A percentile compares a stretch with the other conserved stretches of the same genome.
These are phyloP conservation scores for Castanea mollissima DNA, from an alignment of 306 rosid species.

Conservation along the genomic window DNA sequence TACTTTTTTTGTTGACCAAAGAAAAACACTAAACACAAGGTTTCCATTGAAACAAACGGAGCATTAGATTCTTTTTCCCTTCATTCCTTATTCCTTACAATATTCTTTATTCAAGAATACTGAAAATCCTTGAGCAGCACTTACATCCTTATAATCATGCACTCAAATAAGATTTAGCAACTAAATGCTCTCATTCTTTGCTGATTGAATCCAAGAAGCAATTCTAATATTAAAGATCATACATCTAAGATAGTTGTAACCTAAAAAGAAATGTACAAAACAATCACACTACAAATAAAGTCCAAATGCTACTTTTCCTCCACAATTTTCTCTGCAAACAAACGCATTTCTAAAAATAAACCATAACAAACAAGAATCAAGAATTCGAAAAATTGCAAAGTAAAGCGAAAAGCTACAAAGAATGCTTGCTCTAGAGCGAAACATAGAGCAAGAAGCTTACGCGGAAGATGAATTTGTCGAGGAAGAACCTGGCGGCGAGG, in stretches of 20 bases:
- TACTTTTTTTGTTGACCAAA: too few relatives aligned
- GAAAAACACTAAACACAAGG: too few relatives aligned
- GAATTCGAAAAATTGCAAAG: background rate
- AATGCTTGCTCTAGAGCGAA: too few relatives aligned
- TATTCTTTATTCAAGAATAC: too few relatives aligned
- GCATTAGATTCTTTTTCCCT: too few relatives aligned
- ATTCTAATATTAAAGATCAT: background rate
- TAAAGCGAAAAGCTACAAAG: background rate
- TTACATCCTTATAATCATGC: background rate
- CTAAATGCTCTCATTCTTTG: background rate
- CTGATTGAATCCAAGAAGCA: background rate
- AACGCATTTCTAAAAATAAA: background rate
- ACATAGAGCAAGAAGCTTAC: slow-evolving; percentile 44
- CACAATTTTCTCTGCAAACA: background rate
- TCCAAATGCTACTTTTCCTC: background rate
- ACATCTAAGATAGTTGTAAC: background rate
- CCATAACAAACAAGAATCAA: too few relatives aligned
- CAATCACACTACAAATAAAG: background rate
- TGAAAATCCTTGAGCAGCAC: background rate
- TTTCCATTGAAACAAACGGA: too few relatives aligned
- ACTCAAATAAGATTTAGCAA: background rate
- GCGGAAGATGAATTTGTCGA: slow-evolving; percentile 72
- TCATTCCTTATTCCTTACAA: too few relatives aligned
- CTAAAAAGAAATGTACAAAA: background rate
- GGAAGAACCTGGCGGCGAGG: slow-evolving; percentile 50